phyloP scores from a whole-genome alignment of 208 protist species.

The Wallacemonas sp. region DNA sequence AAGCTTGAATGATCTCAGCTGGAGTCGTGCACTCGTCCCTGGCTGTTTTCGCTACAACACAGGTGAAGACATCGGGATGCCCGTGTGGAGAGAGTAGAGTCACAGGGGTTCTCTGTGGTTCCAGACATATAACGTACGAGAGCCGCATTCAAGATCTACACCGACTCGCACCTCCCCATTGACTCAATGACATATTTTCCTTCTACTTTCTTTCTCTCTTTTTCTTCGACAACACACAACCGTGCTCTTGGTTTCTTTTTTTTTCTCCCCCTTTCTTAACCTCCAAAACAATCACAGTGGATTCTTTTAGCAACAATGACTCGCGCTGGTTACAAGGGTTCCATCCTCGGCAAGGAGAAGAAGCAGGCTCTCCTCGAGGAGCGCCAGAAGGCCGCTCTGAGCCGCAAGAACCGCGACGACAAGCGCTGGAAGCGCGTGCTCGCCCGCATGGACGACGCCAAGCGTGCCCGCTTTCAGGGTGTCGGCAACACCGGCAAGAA shows the following conservation, averaged over 20 bases:
- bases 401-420: constrained; percentile 85
- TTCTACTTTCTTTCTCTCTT: constrained; percentile 5
- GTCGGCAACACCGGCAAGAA: constrained; percentile 87
- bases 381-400: constrained; percentile 67
- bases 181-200: too few relatives aligned
- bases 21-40: too few relatives aligned
- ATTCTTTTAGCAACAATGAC: constrained; percentile 40
- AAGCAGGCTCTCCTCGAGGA: constrained; percentile 74
- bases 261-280: constrained; percentile 19
- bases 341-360: constrained; percentile 84
- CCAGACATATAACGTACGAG: too few relatives aligned
- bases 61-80: too few relatives aligned
- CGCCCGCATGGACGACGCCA: constrained; percentile 84
- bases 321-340: constrained; percentile 78
- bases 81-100: too few relatives aligned
- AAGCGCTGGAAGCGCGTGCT: constrained; percentile 89
- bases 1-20: too few relatives aligned
- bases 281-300: neutral
- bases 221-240: too few relatives aligned
- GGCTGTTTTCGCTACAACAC: too few relatives aligned
- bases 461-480: constrained; percentile 84
- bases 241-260: constrained; percentile 10
- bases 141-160: too few relatives aligned
- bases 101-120: too few relatives aligned
- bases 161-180: too few relatives aligned